Evolutionary conservation across 2,329 filamentous ascomycete species (phyloP), one percentile per base, ranked within the genome.

Genomic region (Corynespora cassiicola): DNA sequence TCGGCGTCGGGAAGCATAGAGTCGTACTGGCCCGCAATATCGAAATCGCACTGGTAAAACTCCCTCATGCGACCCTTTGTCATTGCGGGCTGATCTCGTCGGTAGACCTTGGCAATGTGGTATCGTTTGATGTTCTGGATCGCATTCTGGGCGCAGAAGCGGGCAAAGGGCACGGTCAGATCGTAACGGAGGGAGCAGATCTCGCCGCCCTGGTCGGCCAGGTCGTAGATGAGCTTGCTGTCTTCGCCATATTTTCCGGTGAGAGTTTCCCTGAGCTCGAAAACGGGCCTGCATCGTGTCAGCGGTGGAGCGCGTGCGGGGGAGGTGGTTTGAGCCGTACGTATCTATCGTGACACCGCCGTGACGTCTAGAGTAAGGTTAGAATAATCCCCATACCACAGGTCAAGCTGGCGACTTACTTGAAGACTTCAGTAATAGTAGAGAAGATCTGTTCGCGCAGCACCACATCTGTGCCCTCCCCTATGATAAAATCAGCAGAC

Each of bases 21-120:
- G 65, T 96, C 92, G 73, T 90, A 95, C 26, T 75, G 76, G 45
- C 91, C 60, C 9, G 91, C 91, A 71, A 96, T 92, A 66, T 96
- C 91, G 63, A 96, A 95, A 72, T 97, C 92, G 74, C 91, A 96
- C 71, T 96, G 91, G 75, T 95, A 96, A 71, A 96, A 96, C 72
- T 96, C 92, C 61, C 92, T 82, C 87, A 96, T 94, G 36, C 91
- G 84, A 34, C 91, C 92, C 68, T 95, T 94, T 47, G 86, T 88
- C 74, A 96, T 89, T 7, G 62, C 61, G 16, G 87, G 87, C 68
- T 90, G 86, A 67, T 91, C 87, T 66, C 87, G 75, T 47, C 87
- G 79, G 73, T 90, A 91, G 34, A 96, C 91, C 74, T 96, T 96
- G 55, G 90, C 90, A 55, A 97, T 91, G 74, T 96, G 90, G 70